Conservation (phyloP, 176 grass and related monocot genomes). For the Bonia amplexicaulis region DNA sequence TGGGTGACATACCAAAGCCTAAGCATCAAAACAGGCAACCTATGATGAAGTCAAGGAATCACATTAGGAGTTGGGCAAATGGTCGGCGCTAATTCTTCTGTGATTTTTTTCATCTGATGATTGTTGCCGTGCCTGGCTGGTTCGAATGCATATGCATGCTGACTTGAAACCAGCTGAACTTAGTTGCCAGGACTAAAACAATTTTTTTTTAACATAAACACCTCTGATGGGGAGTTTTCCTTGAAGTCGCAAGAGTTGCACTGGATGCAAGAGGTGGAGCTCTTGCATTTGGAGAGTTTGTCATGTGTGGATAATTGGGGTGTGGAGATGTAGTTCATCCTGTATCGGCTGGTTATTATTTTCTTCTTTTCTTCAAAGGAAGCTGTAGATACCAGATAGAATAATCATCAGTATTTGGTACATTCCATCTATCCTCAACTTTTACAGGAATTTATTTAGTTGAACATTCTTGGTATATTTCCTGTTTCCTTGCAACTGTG, state of each 20-base stretch:
- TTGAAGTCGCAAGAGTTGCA: conserved; percentile 8
- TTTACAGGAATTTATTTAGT: conserved; percentile 19
- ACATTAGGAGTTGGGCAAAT: conserved; percentile 42
- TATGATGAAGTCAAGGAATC: conserved; percentile 50
- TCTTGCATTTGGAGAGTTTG: conserved; percentile 20
- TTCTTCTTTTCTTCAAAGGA: conserved; percentile 40
- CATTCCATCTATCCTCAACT: conserved; percentile 10
- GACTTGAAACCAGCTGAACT: conserved; percentile 21
- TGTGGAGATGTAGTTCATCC: conserved; percentile 33
- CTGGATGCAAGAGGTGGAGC: conserved; percentile 27
- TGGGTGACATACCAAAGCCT: conserved; percentile 71
- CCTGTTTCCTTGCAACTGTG: background rate
- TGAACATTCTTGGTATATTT: background rate
- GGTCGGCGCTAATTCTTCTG: conserved; percentile 34
- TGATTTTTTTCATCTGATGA: conserved; percentile 32
- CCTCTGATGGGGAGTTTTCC: conserved; percentile 17
- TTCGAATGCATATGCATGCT: background rate
- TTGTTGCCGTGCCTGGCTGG: conserved; percentile 19
- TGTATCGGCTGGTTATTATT: conserved; percentile 45
- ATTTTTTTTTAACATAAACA: conserved; percentile 37
- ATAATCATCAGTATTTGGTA: conserved; percentile 45
- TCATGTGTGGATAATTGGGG: conserved; percentile 40
- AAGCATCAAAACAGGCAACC: conserved; percentile 45
- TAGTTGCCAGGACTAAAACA: conserved; percentile 16
- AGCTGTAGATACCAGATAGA: conserved; percentile 59